phyloP scores from a whole-genome alignment of 2,329 filamentous ascomycete genomes.

The Calonectria montana region DNA sequence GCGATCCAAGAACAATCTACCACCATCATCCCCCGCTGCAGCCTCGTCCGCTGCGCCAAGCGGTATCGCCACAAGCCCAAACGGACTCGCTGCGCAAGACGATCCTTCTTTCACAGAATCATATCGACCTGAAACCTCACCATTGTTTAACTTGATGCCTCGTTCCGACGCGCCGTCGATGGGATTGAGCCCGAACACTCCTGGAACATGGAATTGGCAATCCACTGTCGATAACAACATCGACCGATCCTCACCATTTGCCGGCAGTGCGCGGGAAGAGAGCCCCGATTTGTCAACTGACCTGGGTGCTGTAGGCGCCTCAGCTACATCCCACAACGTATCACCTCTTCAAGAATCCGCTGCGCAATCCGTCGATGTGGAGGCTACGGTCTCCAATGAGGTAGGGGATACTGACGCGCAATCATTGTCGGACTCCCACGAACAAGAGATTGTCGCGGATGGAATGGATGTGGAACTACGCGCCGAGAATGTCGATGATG shows the following conservation, averaged over 20 bases:
- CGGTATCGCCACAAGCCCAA: slow-evolving; percentile 11
- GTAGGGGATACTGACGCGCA: background rate
- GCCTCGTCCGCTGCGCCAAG: slow-evolving; percentile 23
- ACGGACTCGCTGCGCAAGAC: slow-evolving; percentile 26
- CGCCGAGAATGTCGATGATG: background rate
- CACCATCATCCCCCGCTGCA: slow-evolving; percentile 31
- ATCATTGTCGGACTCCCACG: background rate
- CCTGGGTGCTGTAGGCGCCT: background rate
- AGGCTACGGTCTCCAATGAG: background rate
- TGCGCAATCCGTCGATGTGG: background rate
- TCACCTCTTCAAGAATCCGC: slow-evolving; percentile 16
- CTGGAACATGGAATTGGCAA: slow-evolving; percentile 34
- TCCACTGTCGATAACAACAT: slow-evolving; percentile 11
- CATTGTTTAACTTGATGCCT: slow-evolving; percentile 35
- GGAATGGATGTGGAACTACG: background rate
- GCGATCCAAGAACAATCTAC: slow-evolving; percentile 24
- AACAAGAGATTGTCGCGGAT: background rate
- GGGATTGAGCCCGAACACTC: slow-evolving; percentile 22
- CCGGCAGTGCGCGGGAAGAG: background rate
- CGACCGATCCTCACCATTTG: slow-evolving; percentile 22
- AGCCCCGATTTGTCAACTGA: slow-evolving; percentile 25
- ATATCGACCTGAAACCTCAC: slow-evolving; percentile 36
- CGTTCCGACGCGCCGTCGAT: slow-evolving; percentile 9
- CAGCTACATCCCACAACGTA: background rate
- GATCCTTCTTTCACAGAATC: slow-evolving; percentile 42